These are phyloP conservation scores for Fusarium acutatum DNA, from an alignment of 2,329 filamentous ascomycete genomes.

Conservation along the genomic window DNA sequence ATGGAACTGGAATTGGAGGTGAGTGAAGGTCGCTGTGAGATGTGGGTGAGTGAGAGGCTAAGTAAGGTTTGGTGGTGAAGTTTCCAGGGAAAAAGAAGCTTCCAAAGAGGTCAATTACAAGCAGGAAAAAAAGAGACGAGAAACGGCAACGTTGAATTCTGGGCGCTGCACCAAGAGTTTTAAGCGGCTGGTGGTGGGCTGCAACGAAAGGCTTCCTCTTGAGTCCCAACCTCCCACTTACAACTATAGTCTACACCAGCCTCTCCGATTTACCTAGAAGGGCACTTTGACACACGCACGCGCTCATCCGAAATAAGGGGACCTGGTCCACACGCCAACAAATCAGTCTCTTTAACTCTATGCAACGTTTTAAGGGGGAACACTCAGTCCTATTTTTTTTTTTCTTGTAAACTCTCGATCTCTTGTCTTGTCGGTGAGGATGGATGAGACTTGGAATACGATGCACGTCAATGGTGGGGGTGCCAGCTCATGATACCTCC, in stretches of 20 bases:
- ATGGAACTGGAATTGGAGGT: constrained; percentile 7
- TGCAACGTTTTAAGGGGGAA: constrained; percentile 9
- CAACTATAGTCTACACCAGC: constrained; percentile 38
- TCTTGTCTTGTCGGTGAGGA: constrained; percentile 9
- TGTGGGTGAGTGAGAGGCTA: constrained; percentile 2
- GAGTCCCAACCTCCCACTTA: constrained; percentile 50
- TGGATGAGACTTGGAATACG: constrained; percentile 20
- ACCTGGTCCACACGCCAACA: constrained; percentile 32
- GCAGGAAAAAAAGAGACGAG: constrained; percentile 16
- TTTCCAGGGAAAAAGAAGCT: background rate
- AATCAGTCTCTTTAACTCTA: constrained; percentile 29
- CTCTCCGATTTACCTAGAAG: constrained; percentile 40
- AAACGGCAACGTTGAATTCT: constrained; percentile 32
- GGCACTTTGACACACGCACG: constrained; percentile 27
- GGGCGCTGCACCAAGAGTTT: constrained; percentile 47
- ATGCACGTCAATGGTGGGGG: constrained; percentile 34
- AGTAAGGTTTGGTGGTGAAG: background rate
- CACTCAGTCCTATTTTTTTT: constrained; percentile 37
- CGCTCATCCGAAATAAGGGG: constrained; percentile 24
- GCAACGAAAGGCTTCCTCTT: constrained; percentile 32
- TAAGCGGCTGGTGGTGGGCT: constrained; percentile 42
- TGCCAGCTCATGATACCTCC: constrained; percentile 40
- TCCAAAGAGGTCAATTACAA: constrained; percentile 1
- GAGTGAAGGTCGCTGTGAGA: constrained; percentile 24
- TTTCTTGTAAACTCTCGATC: constrained; percentile 6